Evolutionary conservation across 768 basidiomycete species (phyloP), one percentile per base, ranked within the genome.

Genomic region (Wakefieldia striispora): DNA sequence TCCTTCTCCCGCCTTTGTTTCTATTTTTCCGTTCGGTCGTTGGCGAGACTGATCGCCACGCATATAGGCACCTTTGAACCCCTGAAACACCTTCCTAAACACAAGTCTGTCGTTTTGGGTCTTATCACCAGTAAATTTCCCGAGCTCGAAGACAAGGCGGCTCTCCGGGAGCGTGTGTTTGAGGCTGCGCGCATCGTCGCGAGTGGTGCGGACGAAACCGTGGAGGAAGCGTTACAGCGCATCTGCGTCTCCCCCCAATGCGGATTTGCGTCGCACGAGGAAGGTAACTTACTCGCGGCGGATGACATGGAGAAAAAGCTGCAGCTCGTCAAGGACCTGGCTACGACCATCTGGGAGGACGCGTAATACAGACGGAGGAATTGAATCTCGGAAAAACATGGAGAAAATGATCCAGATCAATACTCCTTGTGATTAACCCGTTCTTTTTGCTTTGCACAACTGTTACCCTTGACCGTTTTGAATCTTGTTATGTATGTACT

Each of bases 231-330:
- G 9, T 2, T 57, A 33, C 33, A 52, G 39, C 73, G 72, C 49
- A 67, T 80, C 24, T 66, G 68, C 40, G 68, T 79, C 49, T 73
- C 72, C n/a, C 74, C 77, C 1, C 78, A 80, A 60, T 80, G 78
- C 44, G 79, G 78, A 11, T 79, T 78, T 52, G 76, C 76, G 14
- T 71, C 68, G 6, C 76, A 76, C 50, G 59, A 69, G 2, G 75
- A 76, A 35, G 76, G 77, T 0, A 79, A 78, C 55, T 51, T 58
- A 31, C 66, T 78, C 16, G 51, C 47, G 4, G 58, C 61, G 16
- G 64, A 68, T 4, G 72, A 75, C 43, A 70, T 75, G 59, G 60
- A 60, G 42, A 54, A 42, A 19, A 64, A 64, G 41, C 20, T 65
- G 31, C 40, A 41, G 37, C 63, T 74, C 31, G 67, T 72, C 33